Base-by-base conservation (phyloP, 805 yeast genomes). In the Candida insectorum region DNA sequence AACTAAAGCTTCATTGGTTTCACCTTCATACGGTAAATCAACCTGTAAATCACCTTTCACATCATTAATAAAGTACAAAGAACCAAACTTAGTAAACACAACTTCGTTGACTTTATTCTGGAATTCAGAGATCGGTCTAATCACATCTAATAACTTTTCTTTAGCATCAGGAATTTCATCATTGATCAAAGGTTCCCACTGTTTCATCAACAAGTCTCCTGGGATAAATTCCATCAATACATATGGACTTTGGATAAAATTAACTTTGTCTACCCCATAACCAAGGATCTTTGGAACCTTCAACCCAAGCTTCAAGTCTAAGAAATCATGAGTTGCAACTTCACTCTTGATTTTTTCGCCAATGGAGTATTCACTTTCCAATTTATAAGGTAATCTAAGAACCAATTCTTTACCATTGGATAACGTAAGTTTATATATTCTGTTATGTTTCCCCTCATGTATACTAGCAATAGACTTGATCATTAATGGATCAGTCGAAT, bases 371-470 rank as follows among this genome's bases (percentile, higher is more conserved):
- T 81, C 85, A 14, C 87, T 71, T 31, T 82, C 84, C 39, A 81
- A 62, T 33, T 77, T 74, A 55, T 93, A 93, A 15, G 97, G 98
- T 33, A 93, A 75, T 57, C 98, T 77, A 57, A 93, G 69, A 18
- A 85, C 75, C 44, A 82, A 79, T 7, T 73, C 63, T 45, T 76
- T 81, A 2, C 65, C 79, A 32, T 77, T 73, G 43, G 74, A 74
- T 35, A 88, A 65, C 14, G 76, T 75, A 24, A 88, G 63, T 54
- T 82, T 79, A 62, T 89, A 91, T 39, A 91, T 68, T 54, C 96
- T 75, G 63, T 91, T 91, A 55, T 87, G 96, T 61, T 86, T 87
- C 34, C 97, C 98, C 58, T 91, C 97, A 52, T 86, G 95, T 40
- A 87, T 73, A 34, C 94, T 82, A 39, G 85, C 76, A 54, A 91